phyloP scores from a whole-genome alignment of 495 filamentous ascomycete species.

The Penicillium crystallinum region DNA sequence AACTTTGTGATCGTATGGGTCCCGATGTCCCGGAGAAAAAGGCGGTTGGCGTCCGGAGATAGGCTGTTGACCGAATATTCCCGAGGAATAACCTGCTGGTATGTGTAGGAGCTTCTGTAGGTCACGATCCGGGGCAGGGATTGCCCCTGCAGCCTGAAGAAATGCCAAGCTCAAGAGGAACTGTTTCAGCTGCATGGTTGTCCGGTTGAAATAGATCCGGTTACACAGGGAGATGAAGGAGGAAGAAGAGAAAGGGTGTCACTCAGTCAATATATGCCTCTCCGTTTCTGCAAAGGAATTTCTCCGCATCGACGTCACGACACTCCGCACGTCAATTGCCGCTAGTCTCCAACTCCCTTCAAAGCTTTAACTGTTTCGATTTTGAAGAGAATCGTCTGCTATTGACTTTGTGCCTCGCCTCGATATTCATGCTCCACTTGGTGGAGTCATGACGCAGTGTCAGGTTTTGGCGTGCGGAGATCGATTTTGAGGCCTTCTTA shows the following conservation, averaged over 20 bases:
- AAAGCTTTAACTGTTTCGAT: neutral
- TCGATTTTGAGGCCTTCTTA: neutral
- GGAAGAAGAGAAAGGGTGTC: neutral
- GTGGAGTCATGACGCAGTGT: neutral
- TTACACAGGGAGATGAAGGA: neutral
- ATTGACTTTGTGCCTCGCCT: neutral
- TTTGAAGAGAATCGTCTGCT: no score
- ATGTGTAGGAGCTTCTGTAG: slow-evolving; percentile 10
- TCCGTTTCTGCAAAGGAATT: neutral
- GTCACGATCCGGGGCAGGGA: slow-evolving; percentile 10
- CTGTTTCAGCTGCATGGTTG: neutral
- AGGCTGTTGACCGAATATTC: neutral
- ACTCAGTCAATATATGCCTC: neutral
- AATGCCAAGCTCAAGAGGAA: neutral
- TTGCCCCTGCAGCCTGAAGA: neutral
- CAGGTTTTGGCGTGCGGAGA: neutral
- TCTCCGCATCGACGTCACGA: slow-evolving; percentile 6
- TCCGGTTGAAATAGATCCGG: neutral
- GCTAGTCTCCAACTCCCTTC: neutral
- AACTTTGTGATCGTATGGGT: slow-evolving; percentile 47
- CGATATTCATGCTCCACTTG: neutral
- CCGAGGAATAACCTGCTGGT: neutral
- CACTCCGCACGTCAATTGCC: neutral
- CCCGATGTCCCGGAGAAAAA: slow-evolving; percentile 36
- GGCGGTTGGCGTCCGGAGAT: slow-evolving; percentile 11